Evolutionary conservation across 1,139 yeast genomes (phyloP).

Genomic region (Scheffersomyces lignicola): DNA sequence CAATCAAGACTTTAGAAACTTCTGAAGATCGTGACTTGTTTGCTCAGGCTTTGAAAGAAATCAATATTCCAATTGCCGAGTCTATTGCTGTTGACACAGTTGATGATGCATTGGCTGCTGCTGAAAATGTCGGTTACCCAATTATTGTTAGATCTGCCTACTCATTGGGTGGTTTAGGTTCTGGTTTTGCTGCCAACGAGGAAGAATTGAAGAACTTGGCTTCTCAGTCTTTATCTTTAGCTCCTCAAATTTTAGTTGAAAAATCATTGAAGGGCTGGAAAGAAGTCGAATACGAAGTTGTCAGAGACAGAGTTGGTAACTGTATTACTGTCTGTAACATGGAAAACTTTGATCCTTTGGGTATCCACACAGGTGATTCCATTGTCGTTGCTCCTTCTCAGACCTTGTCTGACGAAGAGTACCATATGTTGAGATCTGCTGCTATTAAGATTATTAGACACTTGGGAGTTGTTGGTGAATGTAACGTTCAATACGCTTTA

Average conservation of each 20-base stretch:
- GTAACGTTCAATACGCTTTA: conserved; percentile 96
- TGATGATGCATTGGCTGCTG: conserved; percentile 90
- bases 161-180: conserved; percentile 96
- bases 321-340: conserved; percentile 98
- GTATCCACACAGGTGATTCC: conserved; percentile 98
- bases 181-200: conserved; percentile 89
- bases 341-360: conserved; percentile 98
- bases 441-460: conserved; percentile 97
- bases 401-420: conserved; percentile 94
- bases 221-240: conserved; percentile 81
- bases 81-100: conserved; percentile 93
- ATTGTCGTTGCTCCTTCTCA: conserved; percentile 99
- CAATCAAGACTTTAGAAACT: conserved; percentile 90
- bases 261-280: conserved; percentile 98
- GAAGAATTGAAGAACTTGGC: conserved; percentile 83
- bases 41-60: conserved; percentile 91
- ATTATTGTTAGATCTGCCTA: conserved; percentile 97
- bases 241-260: conserved; percentile 95
- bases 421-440: conserved; percentile 96
- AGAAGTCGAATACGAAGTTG: conserved; percentile 98
- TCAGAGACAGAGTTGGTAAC: conserved; percentile 92
- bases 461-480: conserved; percentile 98
- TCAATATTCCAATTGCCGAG: conserved; percentile 92
- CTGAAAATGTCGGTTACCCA: conserved; percentile 86
- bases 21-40: conserved; percentile 97